A percentile compares a stretch with the other conserved stretches of the same genome.
These are phyloP conservation scores for Paraconiothyrium sp. DNA, from an alignment of 2,329 filamentous ascomycete genomes.

Conservation along the genomic window DNA sequence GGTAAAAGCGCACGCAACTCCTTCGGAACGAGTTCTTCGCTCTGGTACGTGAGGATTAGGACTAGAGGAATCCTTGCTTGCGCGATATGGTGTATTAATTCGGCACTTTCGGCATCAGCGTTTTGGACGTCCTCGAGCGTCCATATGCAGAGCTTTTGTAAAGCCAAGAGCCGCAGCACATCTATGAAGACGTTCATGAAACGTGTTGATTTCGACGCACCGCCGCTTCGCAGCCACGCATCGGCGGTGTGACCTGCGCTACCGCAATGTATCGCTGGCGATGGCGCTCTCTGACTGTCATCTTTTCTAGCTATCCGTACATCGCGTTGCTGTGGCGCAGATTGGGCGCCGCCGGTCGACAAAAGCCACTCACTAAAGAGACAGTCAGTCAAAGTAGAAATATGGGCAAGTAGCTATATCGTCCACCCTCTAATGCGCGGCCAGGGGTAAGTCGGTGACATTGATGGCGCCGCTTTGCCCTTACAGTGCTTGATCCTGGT, in stretches of 20 bases:
- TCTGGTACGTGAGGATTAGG: conserved; percentile 65
- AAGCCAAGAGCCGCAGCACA: conserved; percentile 80
- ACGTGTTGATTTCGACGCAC: conserved; percentile 67
- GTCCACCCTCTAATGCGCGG: no score
- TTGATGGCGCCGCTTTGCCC: background rate
- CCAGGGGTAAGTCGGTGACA: no score
- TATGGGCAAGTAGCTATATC: background rate
- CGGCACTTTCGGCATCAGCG: conserved; percentile 86
- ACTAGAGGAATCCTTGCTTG: conserved; percentile 81
- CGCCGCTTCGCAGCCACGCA: conserved; percentile 58
- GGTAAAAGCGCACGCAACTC: conserved; percentile 50
- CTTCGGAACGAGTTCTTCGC: conserved; percentile 51
- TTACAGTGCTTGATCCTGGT: background rate
- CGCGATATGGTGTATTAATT: conserved; percentile 84
- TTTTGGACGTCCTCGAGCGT: conserved; percentile 91
- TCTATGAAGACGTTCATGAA: conserved; percentile 90
- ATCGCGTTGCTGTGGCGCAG: conserved; percentile 39
- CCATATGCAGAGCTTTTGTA: conserved; percentile 87
- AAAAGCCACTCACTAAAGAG: conserved; percentile 66
- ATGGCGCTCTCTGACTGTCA: conserved; percentile 36
- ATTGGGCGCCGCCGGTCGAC: conserved; percentile 31
- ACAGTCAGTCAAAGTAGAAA: background rate
- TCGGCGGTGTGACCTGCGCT: conserved; percentile 49
- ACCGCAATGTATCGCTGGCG: conserved; percentile 50
- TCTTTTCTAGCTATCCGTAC: conserved; percentile 23